Evolutionary conservation across 2,329 filamentous ascomycete genomes (phyloP), one percentile per base, ranked within the genome.

Genomic region (Aspergillus bombycis): DNA sequence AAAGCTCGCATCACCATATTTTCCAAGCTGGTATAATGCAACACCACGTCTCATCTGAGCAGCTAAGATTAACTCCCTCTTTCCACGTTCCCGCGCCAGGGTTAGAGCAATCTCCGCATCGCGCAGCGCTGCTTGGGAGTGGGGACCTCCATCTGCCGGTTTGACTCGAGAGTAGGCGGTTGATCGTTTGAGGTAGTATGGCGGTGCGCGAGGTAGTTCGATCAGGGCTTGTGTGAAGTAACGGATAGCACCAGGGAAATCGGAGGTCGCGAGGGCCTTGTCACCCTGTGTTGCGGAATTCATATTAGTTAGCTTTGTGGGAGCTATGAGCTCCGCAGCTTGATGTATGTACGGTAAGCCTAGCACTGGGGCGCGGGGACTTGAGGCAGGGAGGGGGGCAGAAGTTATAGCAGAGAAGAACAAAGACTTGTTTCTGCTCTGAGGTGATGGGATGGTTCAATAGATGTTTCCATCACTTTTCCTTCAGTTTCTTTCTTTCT

Each of bases 151-250:
- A 63, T 88, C 78, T 26, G 81, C 72, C 50, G 84, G 80, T 43
- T 81, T 82, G 2, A 85, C 82, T 63, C 91, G 86, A 57, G 92
- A 85, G 74, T 93, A 89, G 45, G 92, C 92, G 48, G 89, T 93
- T 5, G 93, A 91, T 23, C 94, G 92, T 68, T 91, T 88, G 66
- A 95, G 87, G 66, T 94, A 90, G 86, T 95, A 97, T 56, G 86
- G 80, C 1, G 92, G 91, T 3, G 91, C 92, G 45, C 82, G 82
- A 0, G 89, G 88, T 14, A 83, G 83, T 65, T 87, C 80, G 38
- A 77, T 70, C 30, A 96, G 82, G 8, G 92, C 92, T 45, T 81
- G 78, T 9, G 90, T 90, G 67, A 91, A 90, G 70, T 89, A 85
- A 41, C 81, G 76, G 69, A 97, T 86, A 52, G 92, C 93, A 54